A percentile compares a stretch with the other conserved stretches of the same genome.
Evolutionary conservation across 164 flowering plant species (phyloP).

Genomic region (Annona cherimola): DNA sequence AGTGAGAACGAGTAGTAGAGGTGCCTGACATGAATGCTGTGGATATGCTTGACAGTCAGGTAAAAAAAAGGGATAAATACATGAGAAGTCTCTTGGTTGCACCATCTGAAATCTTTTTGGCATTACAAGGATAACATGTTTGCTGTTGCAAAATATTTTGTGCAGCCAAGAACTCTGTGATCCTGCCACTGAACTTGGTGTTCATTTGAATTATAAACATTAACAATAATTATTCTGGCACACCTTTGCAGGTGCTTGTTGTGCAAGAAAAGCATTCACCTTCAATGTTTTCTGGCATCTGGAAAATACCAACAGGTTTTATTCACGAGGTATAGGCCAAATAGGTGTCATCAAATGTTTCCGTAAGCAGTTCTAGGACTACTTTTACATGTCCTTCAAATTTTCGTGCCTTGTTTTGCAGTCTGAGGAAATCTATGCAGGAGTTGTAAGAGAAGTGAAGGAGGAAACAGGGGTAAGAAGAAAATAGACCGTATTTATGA

Average conservation of each 20-base stretch:
- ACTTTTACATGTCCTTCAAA: not conserved
- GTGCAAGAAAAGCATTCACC: constrained; percentile 78
- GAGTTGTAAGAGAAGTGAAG: constrained; percentile 85
- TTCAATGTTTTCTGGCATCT: constrained; percentile 42
- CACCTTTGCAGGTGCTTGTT: constrained; percentile 60
- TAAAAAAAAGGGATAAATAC: too few species aligned
- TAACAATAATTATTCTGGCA: not conserved
- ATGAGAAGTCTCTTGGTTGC: not conserved
- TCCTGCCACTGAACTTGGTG: not conserved
- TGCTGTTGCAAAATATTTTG: not conserved
- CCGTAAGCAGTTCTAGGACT: not conserved
- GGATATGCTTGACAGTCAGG: too few species aligned
- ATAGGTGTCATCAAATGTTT: not conserved
- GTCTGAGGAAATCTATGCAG: constrained; percentile 80
- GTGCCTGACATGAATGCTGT: too few species aligned
- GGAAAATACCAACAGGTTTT: constrained; percentile 94
- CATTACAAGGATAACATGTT: not conserved
- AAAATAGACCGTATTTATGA: not conserved
- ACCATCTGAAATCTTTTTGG: not conserved
- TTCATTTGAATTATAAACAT: not conserved
- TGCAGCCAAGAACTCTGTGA: not conserved
- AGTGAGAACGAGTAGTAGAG: too few species aligned
- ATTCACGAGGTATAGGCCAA: constrained; percentile 50
- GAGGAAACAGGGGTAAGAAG: constrained; percentile 92
- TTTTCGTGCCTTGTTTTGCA: constrained; percentile 17